Conservation (phyloP, 768 basidiomycete genomes). For the Leccinum truebloodii region DNA sequence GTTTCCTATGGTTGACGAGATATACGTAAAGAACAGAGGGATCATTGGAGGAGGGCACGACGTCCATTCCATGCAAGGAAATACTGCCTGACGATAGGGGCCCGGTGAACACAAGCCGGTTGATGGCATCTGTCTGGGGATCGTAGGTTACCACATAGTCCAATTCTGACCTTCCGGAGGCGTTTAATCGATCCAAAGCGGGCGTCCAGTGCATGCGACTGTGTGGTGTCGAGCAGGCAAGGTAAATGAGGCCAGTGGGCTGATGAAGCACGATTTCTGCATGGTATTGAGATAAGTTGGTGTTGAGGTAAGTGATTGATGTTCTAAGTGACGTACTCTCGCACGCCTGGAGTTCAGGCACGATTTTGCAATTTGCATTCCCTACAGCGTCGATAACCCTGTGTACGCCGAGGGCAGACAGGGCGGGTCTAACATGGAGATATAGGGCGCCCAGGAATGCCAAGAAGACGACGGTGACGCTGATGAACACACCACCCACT, state of each 20-base stretch:
- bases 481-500: neutral
- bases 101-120: constrained; percentile 44
- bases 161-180: constrained; percentile 37
- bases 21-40: constrained; percentile 59
- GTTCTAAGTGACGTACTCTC: constrained; percentile 49
- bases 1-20: constrained; percentile 69
- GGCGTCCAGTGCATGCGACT: constrained; percentile 58
- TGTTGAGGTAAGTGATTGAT: neutral
- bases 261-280: constrained; percentile 62
- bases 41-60: constrained; percentile 53
- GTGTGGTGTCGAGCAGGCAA: constrained; percentile 58
- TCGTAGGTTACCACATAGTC: constrained; percentile 68
- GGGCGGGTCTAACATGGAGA: constrained; percentile 47
- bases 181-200: constrained; percentile 34
- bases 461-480: constrained; percentile 29
- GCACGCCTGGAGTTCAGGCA: constrained; percentile 62
- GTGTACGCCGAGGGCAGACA: constrained; percentile 45
- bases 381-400: constrained; percentile 47
- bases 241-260: constrained; percentile 55
- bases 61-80: constrained; percentile 68
- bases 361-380: constrained; percentile 47
- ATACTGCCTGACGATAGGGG: constrained; percentile 43
- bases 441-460: constrained; percentile 48
- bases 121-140: constrained; percentile 44
- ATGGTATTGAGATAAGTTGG: constrained; percentile 13